phyloP scores from a whole-genome alignment of 2,329 filamentous ascomycete species.

The Tolypocladium tropicale region DNA sequence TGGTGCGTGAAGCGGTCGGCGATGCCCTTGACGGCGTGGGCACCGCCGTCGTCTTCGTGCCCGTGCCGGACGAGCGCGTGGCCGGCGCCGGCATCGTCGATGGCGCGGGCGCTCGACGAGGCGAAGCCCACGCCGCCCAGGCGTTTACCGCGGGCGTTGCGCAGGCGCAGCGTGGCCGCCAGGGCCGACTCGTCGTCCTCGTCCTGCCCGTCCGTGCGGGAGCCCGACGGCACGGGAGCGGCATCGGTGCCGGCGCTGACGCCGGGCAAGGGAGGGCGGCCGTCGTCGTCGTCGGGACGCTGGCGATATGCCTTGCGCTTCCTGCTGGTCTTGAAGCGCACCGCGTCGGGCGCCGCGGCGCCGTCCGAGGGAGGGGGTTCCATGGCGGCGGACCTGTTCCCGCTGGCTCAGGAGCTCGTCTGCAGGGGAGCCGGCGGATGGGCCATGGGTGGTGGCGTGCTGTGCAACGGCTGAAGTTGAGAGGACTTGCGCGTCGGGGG shows the following conservation, averaged over 20 bases:
- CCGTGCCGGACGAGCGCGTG: slow-evolving; percentile 19
- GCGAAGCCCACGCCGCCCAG: slow-evolving; percentile 48
- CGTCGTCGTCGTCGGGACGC: slow-evolving; percentile 21
- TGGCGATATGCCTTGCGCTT: slow-evolving; percentile 52
- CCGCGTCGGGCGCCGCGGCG: slow-evolving; percentile 10
- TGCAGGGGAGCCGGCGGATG: not conserved
- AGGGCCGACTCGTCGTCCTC: slow-evolving; percentile 23
- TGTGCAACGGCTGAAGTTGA: too few relatives aligned
- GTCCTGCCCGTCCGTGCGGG: not conserved
- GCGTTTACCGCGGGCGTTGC: slow-evolving; percentile 39
- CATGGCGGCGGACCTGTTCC: slow-evolving; percentile 7
- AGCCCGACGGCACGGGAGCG: not conserved
- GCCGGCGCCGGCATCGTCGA: slow-evolving; percentile 1
- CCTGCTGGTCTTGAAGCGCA: slow-evolving; percentile 47
- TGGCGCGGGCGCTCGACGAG: slow-evolving; percentile 18
- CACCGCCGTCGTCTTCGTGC: slow-evolving; percentile 23
- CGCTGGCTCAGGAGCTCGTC: not conserved
- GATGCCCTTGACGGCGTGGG: slow-evolving; percentile 17
- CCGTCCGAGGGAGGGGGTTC: slow-evolving; percentile 1
- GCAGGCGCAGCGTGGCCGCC: slow-evolving; percentile 40
- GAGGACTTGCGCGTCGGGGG: not conserved
- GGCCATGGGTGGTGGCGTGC: not conserved
- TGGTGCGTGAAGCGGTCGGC: slow-evolving; percentile 56
- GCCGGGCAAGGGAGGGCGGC: not conserved
- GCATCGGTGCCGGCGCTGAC: not conserved